Base-by-base conservation (phyloP, 768 basidiomycete genomes). In the Suillus cothurnatus region DNA sequence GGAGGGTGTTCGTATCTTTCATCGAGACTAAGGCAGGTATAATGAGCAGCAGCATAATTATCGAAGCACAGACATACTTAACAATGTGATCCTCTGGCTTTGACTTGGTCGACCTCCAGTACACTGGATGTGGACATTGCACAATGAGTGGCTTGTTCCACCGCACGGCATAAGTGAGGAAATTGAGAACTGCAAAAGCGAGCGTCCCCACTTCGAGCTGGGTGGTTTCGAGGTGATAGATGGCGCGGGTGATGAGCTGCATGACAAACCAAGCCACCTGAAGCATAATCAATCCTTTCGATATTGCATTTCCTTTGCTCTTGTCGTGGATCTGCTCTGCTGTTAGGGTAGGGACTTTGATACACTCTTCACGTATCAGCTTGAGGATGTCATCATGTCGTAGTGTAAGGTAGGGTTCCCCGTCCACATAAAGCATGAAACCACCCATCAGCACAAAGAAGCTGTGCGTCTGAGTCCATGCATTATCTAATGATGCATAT, bases 81-180 rank as follows among this genome's bases (percentile, higher is more conserved):
- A 31, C 9, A 3, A 34, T 12, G 11, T 34, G 12, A 12, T n/a
- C 9, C 11, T 32, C 53, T 14, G 11, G 32, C 21, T 6, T 34
- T 21, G 31, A 55, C 31, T 3, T 12, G 11, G 53, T n/a, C 11
- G 45, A 47, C 11, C n/a, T 47, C 45, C 45, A 47, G 45, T n/a
- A n/a, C 11, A 47, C 45, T n/a, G 52, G 34, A 34, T 58, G 32
- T 7, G 69, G 73, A 17, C 65, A 66, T 14, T 64, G 67, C 0
- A 81, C 75, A 61, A 77, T 73, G 12, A 76, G 71, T 3, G 80
- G 81, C 67, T 82, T 82, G 32, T 74, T 39, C 79, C 77, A n/a
- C n/a, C n/a, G n/a, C n/a, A n/a, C n/a, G n/a, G n/a, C n/a, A 65
- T 79, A 81, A 19, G 71, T 74, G 19, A 72, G 63, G 15, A 73